Evolutionary conservation across 2,329 filamentous ascomycete genomes (phyloP).

Genomic region (Ploettnerulaceae sp.): DNA sequence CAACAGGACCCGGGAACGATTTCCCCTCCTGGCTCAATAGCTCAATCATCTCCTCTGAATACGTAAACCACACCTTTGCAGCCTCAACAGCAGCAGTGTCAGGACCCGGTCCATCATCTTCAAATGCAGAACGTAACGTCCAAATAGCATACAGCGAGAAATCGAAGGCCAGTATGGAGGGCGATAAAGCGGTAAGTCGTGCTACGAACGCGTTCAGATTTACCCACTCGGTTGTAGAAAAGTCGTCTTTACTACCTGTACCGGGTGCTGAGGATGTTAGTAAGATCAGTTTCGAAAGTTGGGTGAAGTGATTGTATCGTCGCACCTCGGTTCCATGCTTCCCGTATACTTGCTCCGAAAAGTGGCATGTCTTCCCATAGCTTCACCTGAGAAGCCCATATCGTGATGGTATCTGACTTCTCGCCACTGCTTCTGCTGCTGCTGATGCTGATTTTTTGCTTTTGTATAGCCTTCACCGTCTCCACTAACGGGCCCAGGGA

Average conservation of each 20-base stretch:
- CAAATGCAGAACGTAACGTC: slow-evolving; percentile 4
- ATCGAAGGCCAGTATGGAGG: neutral
- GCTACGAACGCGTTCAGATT: slow-evolving; percentile 3
- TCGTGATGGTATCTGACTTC: neutral
- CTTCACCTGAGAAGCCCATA: neutral
- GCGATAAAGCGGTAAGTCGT: neutral
- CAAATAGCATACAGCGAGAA: slow-evolving; percentile 6
- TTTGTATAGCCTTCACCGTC: neutral
- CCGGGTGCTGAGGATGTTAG: neutral
- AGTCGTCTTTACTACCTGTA: slow-evolving; percentile 2
- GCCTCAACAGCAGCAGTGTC: neutral
- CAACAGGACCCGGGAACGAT: neutral
- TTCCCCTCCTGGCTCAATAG: neutral
- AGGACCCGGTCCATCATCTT: neutral
- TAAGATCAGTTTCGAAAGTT: neutral
- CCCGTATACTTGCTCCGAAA: slow-evolving; percentile 1
- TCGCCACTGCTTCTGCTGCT: neutral
- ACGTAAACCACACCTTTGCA: slow-evolving; percentile 3
- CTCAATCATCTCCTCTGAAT: slow-evolving; percentile 1
- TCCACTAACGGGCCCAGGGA: neutral
- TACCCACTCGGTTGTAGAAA: neutral
- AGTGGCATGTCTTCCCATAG: slow-evolving; percentile 1
- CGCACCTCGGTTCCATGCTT: slow-evolving; percentile 3
- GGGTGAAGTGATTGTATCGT: neutral
- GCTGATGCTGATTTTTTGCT: too few relatives aligned